Conservation (phyloP, 169 alveolate species). For the Babesia sp. region DNA sequence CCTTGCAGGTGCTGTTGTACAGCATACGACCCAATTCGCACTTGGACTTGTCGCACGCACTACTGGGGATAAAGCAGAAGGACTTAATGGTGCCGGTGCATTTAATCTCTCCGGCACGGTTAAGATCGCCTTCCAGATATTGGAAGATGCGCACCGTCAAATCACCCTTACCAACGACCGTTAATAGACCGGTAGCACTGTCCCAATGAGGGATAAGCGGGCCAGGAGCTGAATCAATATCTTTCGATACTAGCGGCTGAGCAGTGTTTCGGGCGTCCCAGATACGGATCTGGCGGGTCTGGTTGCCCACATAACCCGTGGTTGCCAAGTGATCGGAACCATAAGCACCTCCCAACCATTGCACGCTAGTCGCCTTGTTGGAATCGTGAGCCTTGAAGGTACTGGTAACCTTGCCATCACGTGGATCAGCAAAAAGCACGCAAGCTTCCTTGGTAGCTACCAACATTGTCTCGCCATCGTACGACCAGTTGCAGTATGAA, state of each 20-base stretch:
- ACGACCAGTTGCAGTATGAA: conserved; percentile 71
- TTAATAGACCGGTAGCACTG: conserved; percentile 69
- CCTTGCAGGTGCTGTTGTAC: conserved; percentile 64
- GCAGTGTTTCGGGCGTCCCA: conserved; percentile 74
- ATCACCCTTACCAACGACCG: conserved; percentile 77
- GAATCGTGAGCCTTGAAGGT: conserved; percentile 70
- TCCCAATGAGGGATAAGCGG: conserved; percentile 79
- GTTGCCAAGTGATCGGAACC: conserved; percentile 69
- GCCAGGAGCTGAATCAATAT: conserved; percentile 73
- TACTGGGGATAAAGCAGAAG: conserved; percentile 71
- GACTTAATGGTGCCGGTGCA: conserved; percentile 72
- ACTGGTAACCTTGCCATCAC: conserved; percentile 56
- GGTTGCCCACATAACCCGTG: conserved; percentile 76
- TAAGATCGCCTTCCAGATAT: conserved; percentile 62
- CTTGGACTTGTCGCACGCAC: conserved; percentile 71
- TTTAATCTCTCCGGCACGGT: conserved; percentile 72
- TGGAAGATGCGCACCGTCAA: conserved; percentile 75
- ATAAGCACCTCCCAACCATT: conserved; percentile 74
- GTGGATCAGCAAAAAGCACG: conserved; percentile 66
- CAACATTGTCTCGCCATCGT: conserved; percentile 60
- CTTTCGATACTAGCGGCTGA: conserved; percentile 52
- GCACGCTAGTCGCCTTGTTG: conserved; percentile 63
- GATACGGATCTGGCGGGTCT: conserved; percentile 72
- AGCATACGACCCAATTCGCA: conserved; percentile 77
- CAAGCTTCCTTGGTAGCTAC: conserved; percentile 55